Evolutionary conservation across 768 basidiomycete genomes (phyloP).

Genomic region (Kondoa malvinella): DNA sequence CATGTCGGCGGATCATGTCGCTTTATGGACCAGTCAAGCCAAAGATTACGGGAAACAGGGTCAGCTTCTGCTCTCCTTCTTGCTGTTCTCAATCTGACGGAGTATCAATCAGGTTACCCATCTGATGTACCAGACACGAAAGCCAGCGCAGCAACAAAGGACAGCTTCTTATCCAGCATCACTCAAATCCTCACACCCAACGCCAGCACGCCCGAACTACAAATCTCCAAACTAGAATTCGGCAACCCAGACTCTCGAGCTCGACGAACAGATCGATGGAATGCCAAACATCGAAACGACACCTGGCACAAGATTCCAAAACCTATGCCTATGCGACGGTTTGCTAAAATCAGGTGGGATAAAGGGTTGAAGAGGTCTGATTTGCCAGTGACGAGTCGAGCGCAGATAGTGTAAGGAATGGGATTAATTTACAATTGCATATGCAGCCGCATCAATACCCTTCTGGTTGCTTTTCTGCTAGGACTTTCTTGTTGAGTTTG

Average conservation of each 20-base stretch:
- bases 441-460: neutral
- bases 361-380: conserved; percentile 10
- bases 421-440: neutral
- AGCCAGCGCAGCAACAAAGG: neutral
- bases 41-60: no score
- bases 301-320: neutral
- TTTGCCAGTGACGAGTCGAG: neutral
- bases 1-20: no score
- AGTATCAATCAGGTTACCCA: neutral
- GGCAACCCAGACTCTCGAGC: neutral
- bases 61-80: no score
- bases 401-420: neutral
- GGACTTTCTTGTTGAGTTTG: conserved; percentile 11
- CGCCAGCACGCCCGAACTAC: neutral
- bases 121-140: neutral
- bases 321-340: neutral
- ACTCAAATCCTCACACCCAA: neutral
- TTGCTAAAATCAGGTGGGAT: neutral
- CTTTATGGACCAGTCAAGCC: no score
- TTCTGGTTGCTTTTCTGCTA: neutral
- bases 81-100: no score
- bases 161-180: neutral
- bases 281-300: conserved; percentile 1
- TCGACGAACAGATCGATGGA: neutral
- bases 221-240: neutral